Evolutionary conservation across 2,329 filamentous ascomycete species (phyloP), one percentile per base, ranked within the genome.

Genomic region (Fusarium setosum): DNA sequence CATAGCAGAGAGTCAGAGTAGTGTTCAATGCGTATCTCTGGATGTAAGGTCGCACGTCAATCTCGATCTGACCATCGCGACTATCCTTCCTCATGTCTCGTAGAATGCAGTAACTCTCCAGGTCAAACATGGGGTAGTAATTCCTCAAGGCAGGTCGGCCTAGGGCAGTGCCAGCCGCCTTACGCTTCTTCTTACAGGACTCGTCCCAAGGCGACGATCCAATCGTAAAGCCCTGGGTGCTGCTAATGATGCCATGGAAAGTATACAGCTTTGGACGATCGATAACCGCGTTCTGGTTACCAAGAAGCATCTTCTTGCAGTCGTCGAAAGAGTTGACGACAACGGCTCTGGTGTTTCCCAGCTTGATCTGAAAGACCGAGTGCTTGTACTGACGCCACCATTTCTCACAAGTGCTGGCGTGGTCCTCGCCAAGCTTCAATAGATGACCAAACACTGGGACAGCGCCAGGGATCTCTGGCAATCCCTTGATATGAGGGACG

Each of bases 181-280:
- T 94, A 65, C 92, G 86, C 17, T 91, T 85, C 21, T 84, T 82
- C 77, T 94, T 94, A 79, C 90, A 92, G 5, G 88, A 92, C 49
- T 93, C 91, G 67, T 94, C 91, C 90, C 92, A 95, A 0, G 92
- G 92, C 0, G 91, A 93, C 0, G 92, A 93, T 2, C 92, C 92
- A 61, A 95, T 93, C 0, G 92, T 94, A 77, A 93, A 91, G 23
- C 91, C 92, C 68, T 93, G 90, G 0, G 90, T 92, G 32, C 84
- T 88, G 3, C 91, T 93, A 3, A 94, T 89, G 11, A 94, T 89
- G 12, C 85, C 91, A 76, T 94, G 92, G 76, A 94, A 95, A 4
- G 92, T 94, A 76, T 94, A 91, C 45, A 93, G 86, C 17, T 84
- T 92, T 0, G 92, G 92, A 5, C 92, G 86, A 1, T 90, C 93